These are phyloP conservation scores for Yamadazyma atlantica DNA, from an alignment of 1,139 yeast genomes.

Conservation along the genomic window DNA sequence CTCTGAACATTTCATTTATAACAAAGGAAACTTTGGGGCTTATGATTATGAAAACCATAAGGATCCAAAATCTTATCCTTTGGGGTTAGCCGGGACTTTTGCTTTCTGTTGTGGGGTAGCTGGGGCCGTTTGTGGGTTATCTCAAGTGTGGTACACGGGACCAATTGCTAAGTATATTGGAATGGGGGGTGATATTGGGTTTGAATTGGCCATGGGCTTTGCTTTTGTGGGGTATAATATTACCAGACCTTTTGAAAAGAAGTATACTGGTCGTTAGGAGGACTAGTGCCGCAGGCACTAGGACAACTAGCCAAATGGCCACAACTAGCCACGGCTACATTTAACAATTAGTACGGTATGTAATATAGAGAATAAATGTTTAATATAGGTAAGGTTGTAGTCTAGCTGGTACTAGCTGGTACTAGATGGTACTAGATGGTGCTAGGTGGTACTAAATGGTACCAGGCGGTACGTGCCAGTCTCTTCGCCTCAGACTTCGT, in stretches of 20 bases:
- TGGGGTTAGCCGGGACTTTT: constrained; percentile 73
- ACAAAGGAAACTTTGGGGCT: constrained; percentile 54
- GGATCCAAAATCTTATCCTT: constrained; percentile 58
- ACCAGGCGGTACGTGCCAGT: too few species aligned
- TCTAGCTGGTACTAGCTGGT: too few species aligned
- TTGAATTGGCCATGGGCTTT: constrained; percentile 73
- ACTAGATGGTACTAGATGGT: too few species aligned
- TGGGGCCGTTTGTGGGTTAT: constrained; percentile 85
- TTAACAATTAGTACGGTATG: too few species aligned
- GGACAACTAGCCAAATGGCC: too few species aligned
- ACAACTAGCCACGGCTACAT: too few species aligned
- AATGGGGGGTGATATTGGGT: constrained; percentile 84
- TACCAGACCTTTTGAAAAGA: constrained; percentile 68
- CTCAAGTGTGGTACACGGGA: constrained; percentile 81
- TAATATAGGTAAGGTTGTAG: too few species aligned
- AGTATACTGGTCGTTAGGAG: constrained; percentile 57
- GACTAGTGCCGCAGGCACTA: too few species aligned
- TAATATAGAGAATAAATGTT: too few species aligned
- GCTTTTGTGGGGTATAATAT: constrained; percentile 63
- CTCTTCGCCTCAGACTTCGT: too few species aligned
- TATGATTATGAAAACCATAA: constrained; percentile 66
- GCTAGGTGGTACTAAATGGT: too few species aligned
- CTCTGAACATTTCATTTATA: constrained; percentile 78
- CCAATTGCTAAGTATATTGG: constrained; percentile 65
- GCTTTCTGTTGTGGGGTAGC: constrained; percentile 83